Conservation (phyloP, 2,329 filamentous ascomycete genomes). For the Colletotrichum destructivum region DNA sequence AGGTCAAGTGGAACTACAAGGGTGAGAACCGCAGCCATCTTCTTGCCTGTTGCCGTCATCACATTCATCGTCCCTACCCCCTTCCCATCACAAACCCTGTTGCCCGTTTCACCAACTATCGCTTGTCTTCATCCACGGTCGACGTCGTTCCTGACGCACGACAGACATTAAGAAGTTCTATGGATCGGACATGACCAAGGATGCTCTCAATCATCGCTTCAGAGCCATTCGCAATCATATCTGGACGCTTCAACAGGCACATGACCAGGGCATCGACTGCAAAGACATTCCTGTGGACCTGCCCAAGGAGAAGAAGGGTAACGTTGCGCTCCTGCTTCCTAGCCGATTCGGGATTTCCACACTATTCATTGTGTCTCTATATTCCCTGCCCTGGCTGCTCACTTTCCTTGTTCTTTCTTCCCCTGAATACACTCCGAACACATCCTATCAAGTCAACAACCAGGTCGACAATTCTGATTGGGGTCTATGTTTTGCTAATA, state of each 20-base stretch:
- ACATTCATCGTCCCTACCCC: not conserved
- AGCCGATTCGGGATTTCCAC: not conserved
- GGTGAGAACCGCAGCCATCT: slow-evolving; percentile 60
- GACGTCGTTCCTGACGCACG: slow-evolving; percentile 37
- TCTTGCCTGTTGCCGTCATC: not conserved
- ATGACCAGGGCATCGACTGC: slow-evolving; percentile 57
- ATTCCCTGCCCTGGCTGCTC: not conserved
- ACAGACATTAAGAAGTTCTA: slow-evolving; percentile 64
- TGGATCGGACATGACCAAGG: slow-evolving; percentile 64
- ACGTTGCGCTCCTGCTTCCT: slow-evolving; percentile 38
- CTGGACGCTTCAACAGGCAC: slow-evolving; percentile 55
- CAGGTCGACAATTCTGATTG: not conserved
- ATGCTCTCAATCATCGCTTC: slow-evolving; percentile 67
- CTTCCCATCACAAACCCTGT: not conserved
- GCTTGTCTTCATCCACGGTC: not conserved
- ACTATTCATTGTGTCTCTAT: not conserved
- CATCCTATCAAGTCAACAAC: not conserved
- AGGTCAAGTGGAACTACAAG: slow-evolving; percentile 71
- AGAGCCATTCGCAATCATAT: slow-evolving; percentile 62
- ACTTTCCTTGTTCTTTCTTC: not conserved
- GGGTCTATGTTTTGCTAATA: not conserved
- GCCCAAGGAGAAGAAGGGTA: slow-evolving; percentile 60
- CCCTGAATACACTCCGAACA: not conserved
- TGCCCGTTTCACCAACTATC: not conserved
- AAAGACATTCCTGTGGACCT: slow-evolving; percentile 57